Base-by-base conservation (phyloP, 768 basidiomycete species). In the Naganishia randhawae region DNA sequence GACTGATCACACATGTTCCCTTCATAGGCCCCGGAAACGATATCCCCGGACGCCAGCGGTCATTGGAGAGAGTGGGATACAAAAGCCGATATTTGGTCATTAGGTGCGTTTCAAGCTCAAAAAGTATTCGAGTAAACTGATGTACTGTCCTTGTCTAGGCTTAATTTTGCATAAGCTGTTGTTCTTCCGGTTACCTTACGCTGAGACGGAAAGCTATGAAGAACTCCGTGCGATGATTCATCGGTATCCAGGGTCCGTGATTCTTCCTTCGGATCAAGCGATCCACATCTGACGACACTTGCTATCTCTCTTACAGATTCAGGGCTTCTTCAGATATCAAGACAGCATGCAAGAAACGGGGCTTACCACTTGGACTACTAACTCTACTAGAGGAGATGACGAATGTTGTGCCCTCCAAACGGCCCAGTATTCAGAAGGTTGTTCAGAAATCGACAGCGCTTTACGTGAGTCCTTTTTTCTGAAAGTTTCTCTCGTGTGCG, bases 81-180 rank as follows among this genome's bases (percentile, higher is more conserved):
- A 0, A 93, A 93, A 75, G 85, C 90, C 4, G 94, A 98, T 76
- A 92, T 96, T 87, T 98, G 95, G 94, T 91, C 91, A 6, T 83
- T 98, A 17, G 94, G 94, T 71, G 33, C 27, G 74, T 68, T 16
- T 19, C 29, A 29, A 37, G 37, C 52, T 32, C 33, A 4, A 32
- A 19, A 11, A 29, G n/a, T n/a, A 22, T n/a, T 19, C 0, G 27
- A 9, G 16, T 19, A 17, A 17, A n/a, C 13, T 25, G 17, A 13
- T n/a, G 8, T 27, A 35, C 9, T 27, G 50, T 7, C 17, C 1
- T 8, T 2, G 1, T 9, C n/a, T 63, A 79, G 79, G 80, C 0
- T 92, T 98, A 89, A 91, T 98, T 66, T 83, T 98, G 19, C 88
- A 97, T 82, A 94, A 92, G 74, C 84, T 98, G 69, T 81, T 95